A percentile compares a stretch with the other conserved stretches of the same genome.
These are phyloP conservation scores for Microbotryomycetes sp. DNA, from an alignment of 1,284 basidiomycete species.

Conservation along the genomic window DNA sequence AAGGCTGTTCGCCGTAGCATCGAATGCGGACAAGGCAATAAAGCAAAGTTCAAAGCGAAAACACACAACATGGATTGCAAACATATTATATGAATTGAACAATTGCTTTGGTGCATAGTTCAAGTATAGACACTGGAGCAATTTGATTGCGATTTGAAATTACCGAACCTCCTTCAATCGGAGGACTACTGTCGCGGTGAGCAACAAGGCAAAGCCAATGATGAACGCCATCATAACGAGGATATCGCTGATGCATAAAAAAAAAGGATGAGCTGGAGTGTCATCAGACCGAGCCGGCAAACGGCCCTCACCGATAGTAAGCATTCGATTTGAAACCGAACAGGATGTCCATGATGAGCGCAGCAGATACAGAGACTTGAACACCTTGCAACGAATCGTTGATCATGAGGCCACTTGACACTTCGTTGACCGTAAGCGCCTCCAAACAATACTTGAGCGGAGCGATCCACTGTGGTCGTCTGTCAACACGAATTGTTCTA, in stretches of 20 bases:
- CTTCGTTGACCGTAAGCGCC: slow-evolving; percentile 69
- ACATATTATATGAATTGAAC: no score
- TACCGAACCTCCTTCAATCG: slow-evolving; percentile 59
- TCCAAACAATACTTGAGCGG: slow-evolving; percentile 67
- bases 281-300: no score
- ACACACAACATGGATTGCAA: no score
- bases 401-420: slow-evolving; percentile 74
- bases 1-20: no score
- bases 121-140: no score
- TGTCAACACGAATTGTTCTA: slow-evolving; percentile 69
- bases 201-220: slow-evolving; percentile 59
- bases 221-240: slow-evolving; percentile 76
- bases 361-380: slow-evolving; percentile 65
- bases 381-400: slow-evolving; percentile 70
- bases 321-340: slow-evolving; percentile 70
- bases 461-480: slow-evolving; percentile 77
- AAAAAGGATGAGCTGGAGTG: no score
- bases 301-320: slow-evolving; percentile 62
- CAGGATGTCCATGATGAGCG: slow-evolving; percentile 71
- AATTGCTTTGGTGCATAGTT: no score
- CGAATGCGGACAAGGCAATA: no score
- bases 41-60: no score
- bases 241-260: slow-evolving; percentile 66
- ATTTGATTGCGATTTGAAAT: no score
- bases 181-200: slow-evolving; percentile 65